Evolutionary conservation across 768 basidiomycete genomes (phyloP).

Genomic region (Nidularia sp.): DNA sequence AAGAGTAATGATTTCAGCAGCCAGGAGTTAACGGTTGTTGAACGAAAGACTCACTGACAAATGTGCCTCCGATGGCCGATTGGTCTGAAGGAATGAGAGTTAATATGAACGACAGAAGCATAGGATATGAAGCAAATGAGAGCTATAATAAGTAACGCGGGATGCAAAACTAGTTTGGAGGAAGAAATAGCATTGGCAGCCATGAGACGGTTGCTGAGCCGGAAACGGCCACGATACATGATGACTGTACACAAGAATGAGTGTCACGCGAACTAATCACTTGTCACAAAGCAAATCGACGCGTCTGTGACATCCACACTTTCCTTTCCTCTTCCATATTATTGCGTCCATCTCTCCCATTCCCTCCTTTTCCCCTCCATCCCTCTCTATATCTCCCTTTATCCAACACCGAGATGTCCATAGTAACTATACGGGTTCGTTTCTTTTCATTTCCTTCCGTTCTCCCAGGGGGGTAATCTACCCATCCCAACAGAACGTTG

Average conservation of each 20-base stretch:
- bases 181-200: too few relatives aligned
- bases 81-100: too few relatives aligned
- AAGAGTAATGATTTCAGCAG: too few relatives aligned
- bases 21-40: too few relatives aligned
- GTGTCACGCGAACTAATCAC: background rate
- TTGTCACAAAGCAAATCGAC: slow-evolving; percentile 4
- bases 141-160: too few relatives aligned
- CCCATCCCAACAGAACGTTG: slow-evolving; percentile 57
- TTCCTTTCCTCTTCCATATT: background rate
- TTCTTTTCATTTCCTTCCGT: background rate
- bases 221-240: too few relatives aligned
- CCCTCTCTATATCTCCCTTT: slow-evolving; percentile 1
- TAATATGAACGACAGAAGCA: too few relatives aligned
- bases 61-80: too few relatives aligned
- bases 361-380: background rate
- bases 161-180: too few relatives aligned
- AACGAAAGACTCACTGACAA: too few relatives aligned
- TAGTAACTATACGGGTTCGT: slow-evolving; percentile 65
- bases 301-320: background rate
- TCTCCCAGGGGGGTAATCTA: background rate
- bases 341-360: background rate
- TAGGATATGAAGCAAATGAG: too few relatives aligned
- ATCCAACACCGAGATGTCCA: slow-evolving; percentile 42
- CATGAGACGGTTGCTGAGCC: too few relatives aligned
- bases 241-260: background rate